These are phyloP conservation scores for Toxicodendron radicans DNA, from an alignment of 345 rosid genomes.

Conservation along the genomic window DNA sequence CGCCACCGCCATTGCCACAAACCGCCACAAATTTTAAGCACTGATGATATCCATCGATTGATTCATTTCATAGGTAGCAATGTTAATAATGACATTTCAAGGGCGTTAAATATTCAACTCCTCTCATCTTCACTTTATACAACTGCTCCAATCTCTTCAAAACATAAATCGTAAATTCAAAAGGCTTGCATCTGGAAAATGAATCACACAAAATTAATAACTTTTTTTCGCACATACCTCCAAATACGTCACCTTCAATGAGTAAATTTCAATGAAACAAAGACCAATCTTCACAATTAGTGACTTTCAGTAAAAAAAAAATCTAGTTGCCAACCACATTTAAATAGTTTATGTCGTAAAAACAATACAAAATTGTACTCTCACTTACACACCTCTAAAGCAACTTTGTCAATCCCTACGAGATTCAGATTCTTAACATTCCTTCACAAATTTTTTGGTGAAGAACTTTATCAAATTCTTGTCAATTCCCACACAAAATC, in stretches of 20 bases:
- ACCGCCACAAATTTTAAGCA: too few relatives aligned
- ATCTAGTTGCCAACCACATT: background rate
- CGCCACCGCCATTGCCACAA: too few relatives aligned
- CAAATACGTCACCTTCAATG: constrained; percentile 6
- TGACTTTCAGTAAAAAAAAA: too few relatives aligned
- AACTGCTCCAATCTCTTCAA: constrained; percentile 17
- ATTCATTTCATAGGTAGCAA: too few relatives aligned
- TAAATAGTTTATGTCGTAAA: constrained; percentile 2
- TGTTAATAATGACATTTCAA: constrained; percentile 40
- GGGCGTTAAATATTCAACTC: constrained; percentile 14
- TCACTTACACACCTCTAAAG: constrained; percentile 24
- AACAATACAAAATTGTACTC: too few relatives aligned
- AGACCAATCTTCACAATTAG: too few relatives aligned
- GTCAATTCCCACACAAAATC: background rate
- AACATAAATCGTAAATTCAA: constrained; percentile 2
- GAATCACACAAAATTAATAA: constrained; percentile 6
- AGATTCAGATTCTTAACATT: constrained; percentile 35
- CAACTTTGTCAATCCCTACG: background rate
- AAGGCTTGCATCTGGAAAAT: background rate
- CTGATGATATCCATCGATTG: too few relatives aligned
- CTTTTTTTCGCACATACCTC: background rate
- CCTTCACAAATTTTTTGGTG: background rate
- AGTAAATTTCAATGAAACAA: constrained; percentile 5
- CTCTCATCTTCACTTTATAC: constrained; percentile 25
- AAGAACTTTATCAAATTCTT: constrained; percentile 13